Evolutionary conservation across 2,329 filamentous ascomycete genomes (phyloP), one percentile per base, ranked within the genome.

Genomic region (Podosphaera fusca): DNA sequence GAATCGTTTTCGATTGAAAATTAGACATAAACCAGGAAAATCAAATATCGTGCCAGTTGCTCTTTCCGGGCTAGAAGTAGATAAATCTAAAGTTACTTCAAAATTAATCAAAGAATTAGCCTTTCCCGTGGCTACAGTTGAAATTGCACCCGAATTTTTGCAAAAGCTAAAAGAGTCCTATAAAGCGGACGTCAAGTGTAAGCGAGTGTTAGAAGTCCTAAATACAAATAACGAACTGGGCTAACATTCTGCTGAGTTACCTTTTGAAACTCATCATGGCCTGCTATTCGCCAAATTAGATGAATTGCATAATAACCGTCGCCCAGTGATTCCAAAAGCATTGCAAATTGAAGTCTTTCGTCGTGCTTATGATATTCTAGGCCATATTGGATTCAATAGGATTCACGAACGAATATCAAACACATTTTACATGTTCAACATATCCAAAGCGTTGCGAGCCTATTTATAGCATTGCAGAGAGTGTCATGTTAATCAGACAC

Each of bases 381-480:
- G 33, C n/a, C 6, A 54, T 38, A 54, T 54, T 29, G 33, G 34
- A 4, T 29, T 54, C 14, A 35, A 54, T 40, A 29, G 33, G n/a
- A 54, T 54, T 38, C 51, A 54, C 29, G 33, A 10, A n/a, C 33
- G 34, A 35, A 38, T 54, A 35, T 36, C 9, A n/a, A 38, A 38
- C 38, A 54, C 33, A 4, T 54, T 54, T 6, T 30, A 54, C 31
- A 30, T 50, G 8, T 50, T 50, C 47, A 50, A 50, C 31, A 30
- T 50, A 30, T 5, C 47, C 29, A 50, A 50, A 50, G 8, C 29
- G 2, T 50, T 50, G 14, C 10, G 47, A 1, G 31, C 47, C 29
- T 31, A 77, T 78, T 3, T 67, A 71, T 56, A 64, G 42, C 50
- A 70, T 58, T 65, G 71, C 47, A 63, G 55, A 54, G 29, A 66